Evolutionary conservation across 768 basidiomycete genomes (phyloP), one percentile per base, ranked within the genome.

Genomic region (Leccinum rimulosum): DNA sequence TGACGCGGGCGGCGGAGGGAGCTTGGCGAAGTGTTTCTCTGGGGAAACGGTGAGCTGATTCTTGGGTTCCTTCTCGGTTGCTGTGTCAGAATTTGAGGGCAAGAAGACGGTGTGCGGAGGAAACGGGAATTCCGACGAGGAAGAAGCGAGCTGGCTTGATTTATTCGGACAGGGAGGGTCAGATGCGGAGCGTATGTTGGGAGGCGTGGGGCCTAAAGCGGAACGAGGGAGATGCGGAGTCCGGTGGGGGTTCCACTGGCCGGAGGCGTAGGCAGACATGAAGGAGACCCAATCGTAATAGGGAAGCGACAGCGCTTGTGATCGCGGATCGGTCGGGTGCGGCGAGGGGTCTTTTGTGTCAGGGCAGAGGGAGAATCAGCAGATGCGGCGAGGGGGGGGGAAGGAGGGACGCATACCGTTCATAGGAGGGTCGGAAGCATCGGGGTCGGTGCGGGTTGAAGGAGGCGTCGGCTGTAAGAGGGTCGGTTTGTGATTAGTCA

Each of bases 161-260:
- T 56, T 70, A 52, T 27, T 56, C 28, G 61, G 33, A 28, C 56
- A 30, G 22, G 57, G 48, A n/a, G 49, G 49, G 28, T 68, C 66
- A 3, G 62, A 54, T 12, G 53, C 10, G 2, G 43, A 36, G 22
- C 62, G 71, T 28, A 55, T 48, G 57, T 22, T 54, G 38, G 51
- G 54, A 60, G 68, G 66, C 5, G 70, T 25, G 28, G 66, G 43
- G 53, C 69, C 66, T 30, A 74, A 62, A 3, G 63, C 62, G 6
- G 73, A 67, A 19, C 68, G 72, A 5, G 89, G 88, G 6, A 79
- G 82, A 60, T 80, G 82, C 3, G 89, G 90, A 0, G 82, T 86
- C 56, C 78, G 79, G 60, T 85, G 84, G 7, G 91, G 90, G 69
- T 91, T 89, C 91, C 91, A 94, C 60, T 83, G 80, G 10, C 92